Evolutionary conservation across 176 grass and related monocot species (phyloP).

Genomic region (Lolium rigidum): DNA sequence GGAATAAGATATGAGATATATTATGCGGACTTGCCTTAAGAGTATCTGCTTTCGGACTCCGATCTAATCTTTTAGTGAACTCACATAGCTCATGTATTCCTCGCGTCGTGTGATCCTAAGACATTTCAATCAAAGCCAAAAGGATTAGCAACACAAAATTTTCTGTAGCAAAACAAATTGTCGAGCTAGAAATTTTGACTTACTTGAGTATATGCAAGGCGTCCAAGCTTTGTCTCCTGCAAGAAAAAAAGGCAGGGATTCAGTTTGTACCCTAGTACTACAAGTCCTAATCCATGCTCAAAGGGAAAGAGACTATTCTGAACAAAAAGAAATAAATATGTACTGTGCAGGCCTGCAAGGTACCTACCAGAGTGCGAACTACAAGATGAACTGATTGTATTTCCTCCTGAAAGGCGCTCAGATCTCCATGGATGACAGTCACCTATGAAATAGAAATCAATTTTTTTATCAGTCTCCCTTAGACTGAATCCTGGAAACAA

Average conservation of each 20-base stretch:
- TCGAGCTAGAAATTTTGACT: slow-evolving; percentile 26
- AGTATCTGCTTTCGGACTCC: slow-evolving; percentile 57
- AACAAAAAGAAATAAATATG: slow-evolving; percentile 12
- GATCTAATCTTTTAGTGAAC: slow-evolving; percentile 80
- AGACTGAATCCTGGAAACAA: slow-evolving; percentile 20
- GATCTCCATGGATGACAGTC: slow-evolving; percentile 69
- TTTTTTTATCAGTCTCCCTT: slow-evolving; percentile 8
- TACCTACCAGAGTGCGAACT: slow-evolving; percentile 80
- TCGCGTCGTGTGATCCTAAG: slow-evolving; percentile 71
- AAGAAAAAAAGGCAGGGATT: slow-evolving; percentile 46
- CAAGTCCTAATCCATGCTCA: not conserved
- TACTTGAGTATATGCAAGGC: slow-evolving; percentile 79
- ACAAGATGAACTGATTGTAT: slow-evolving; percentile 92
- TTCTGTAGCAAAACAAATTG: slow-evolving; percentile 20
- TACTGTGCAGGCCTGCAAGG: slow-evolving; percentile 21
- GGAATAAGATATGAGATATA: slow-evolving; percentile 15
- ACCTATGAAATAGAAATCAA: slow-evolving; percentile 56
- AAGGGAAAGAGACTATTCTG: slow-evolving; percentile 16
- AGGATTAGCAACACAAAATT: slow-evolving; percentile 27
- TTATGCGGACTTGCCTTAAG: slow-evolving; percentile 51
- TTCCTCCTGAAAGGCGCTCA: slow-evolving; percentile 73
- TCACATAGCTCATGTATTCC: slow-evolving; percentile 85
- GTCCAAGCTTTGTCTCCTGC: slow-evolving; percentile 89
- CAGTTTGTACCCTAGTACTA: slow-evolving; percentile 37
- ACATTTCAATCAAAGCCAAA: slow-evolving; percentile 20